These are phyloP conservation scores for Cercospora sojina DNA, from an alignment of 2,329 filamentous ascomycete genomes.

Conservation along the genomic window DNA sequence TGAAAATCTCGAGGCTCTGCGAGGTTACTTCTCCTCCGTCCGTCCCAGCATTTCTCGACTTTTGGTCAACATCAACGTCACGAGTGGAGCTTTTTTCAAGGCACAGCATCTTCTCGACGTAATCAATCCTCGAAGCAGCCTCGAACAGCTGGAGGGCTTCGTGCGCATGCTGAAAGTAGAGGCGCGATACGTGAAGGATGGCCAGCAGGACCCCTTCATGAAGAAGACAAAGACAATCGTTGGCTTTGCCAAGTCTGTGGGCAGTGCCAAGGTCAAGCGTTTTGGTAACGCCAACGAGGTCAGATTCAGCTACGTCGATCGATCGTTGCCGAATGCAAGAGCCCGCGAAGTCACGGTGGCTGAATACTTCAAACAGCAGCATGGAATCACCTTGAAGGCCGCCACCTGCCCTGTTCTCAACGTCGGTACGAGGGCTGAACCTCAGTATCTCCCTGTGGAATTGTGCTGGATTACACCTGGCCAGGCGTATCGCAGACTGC, in stretches of 20 bases:
- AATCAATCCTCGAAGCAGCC: constrained; percentile 31
- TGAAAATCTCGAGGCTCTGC: constrained; percentile 55
- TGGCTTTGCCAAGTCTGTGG: constrained; percentile 43
- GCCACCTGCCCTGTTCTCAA: constrained; percentile 61
- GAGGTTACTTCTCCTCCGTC: constrained; percentile 63
- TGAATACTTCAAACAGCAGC: constrained; percentile 50
- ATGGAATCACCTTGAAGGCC: constrained; percentile 43
- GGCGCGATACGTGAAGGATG: constrained; percentile 30
- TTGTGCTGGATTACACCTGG: constrained; percentile 63
- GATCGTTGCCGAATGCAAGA: constrained; percentile 26
- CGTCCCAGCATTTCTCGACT: constrained; percentile 59
- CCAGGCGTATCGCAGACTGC: constrained; percentile 61
- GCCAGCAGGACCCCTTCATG: constrained; percentile 25
- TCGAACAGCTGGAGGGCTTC: constrained; percentile 29
- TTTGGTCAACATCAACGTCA: constrained; percentile 63
- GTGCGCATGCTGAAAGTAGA: constrained; percentile 35
- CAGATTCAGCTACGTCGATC: constrained; percentile 44
- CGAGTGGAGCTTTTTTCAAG: constrained; percentile 59
- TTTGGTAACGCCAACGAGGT: constrained; percentile 50
- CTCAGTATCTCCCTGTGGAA: constrained; percentile 67
- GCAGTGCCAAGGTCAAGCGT: constrained; percentile 24
- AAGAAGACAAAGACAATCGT: constrained; percentile 47
- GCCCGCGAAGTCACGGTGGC: constrained; percentile 51
- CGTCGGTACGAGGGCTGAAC: constrained; percentile 57
- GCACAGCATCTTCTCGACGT: constrained; percentile 35